These are phyloP conservation scores for Pseudopithomyces chartarum DNA, from an alignment of 2,329 filamentous ascomycete genomes.

Conservation along the genomic window DNA sequence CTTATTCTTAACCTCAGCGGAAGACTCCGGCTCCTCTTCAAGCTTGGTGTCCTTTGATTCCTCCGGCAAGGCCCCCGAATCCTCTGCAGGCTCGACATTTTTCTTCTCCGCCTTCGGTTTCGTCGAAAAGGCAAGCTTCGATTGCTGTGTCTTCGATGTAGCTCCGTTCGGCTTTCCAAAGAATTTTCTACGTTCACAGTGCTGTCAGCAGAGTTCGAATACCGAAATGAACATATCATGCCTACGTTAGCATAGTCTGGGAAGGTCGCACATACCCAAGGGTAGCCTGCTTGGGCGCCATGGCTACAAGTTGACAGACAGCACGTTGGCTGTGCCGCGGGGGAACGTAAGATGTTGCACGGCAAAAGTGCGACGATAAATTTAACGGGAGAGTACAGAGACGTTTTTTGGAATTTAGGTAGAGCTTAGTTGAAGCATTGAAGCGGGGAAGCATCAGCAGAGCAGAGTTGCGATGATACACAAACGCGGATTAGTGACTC, in stretches of 20 bases:
- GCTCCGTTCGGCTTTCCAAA: conserved; percentile 71
- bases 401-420: conserved; percentile 9
- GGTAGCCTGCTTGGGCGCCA: conserved; percentile 74
- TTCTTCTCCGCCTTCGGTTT: conserved; percentile 50
- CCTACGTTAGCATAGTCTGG: conserved; percentile 76
- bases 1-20: conserved; percentile 21
- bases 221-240: background rate
- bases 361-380: background rate
- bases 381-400: background rate
- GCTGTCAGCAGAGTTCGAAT: conserved; percentile 15
- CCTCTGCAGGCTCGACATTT: conserved; percentile 22
- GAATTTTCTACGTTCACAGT: conserved; percentile 70
- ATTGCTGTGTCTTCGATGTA: conserved; percentile 70
- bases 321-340: conserved; percentile 13
- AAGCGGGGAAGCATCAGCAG: conserved; percentile 37
- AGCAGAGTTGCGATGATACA: conserved; percentile 12
- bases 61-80: conserved; percentile 21
- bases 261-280: conserved; percentile 82
- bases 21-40: conserved; percentile 5
- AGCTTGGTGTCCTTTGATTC: conserved; percentile 1
- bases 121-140: conserved; percentile 76
- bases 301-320: conserved; percentile 28
- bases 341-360: conserved; percentile 1
- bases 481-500: conserved; percentile 11
- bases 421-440: conserved; percentile 28